A percentile compares a stretch with the other conserved stretches of the same genome.
Evolutionary conservation across 208 protist species (phyloP).

Genomic region (Trypanosoma boissoni): DNA sequence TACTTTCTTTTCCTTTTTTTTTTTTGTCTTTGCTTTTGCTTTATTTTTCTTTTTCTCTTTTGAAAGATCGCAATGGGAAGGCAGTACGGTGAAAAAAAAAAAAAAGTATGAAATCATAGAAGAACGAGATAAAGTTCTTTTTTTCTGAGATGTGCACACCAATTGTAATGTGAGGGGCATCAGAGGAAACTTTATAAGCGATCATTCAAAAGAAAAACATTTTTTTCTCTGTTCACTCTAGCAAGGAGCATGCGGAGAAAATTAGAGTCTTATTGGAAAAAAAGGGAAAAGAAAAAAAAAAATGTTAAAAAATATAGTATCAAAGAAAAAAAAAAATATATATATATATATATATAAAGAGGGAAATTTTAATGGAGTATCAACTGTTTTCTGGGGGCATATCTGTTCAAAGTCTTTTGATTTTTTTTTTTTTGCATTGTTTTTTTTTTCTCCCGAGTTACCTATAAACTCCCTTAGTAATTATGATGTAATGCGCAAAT

Average conservation of each 20-base stretch:
- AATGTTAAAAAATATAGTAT: not conserved
- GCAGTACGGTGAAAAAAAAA: not conserved
- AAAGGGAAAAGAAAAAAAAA: not conserved
- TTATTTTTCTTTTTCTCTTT: not conserved
- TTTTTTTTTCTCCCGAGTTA: no score
- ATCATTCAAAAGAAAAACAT: no score
- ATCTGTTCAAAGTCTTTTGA: no score
- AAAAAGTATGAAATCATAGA: not conserved
- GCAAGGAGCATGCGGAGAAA: not conserved
- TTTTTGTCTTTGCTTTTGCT: conserved; percentile 12
- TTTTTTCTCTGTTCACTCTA: no score
- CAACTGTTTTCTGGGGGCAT: no score
- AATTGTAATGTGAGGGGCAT: not conserved
- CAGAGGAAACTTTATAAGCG: no score
- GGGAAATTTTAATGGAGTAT: no score
- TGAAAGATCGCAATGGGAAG: not conserved
- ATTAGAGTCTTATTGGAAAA: no score
- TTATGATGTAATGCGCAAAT: no score
- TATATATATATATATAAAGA: conserved; percentile 4
- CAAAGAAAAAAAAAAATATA: not conserved
- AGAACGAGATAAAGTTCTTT: not conserved
- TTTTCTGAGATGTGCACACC: not conserved
- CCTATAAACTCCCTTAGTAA: no score
- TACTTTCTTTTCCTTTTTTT: not conserved
- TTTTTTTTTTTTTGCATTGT: no score